Base-by-base conservation (phyloP, 2,329 filamentous ascomycete species). In the Ophiocordyceps camponoti-saundersi region DNA sequence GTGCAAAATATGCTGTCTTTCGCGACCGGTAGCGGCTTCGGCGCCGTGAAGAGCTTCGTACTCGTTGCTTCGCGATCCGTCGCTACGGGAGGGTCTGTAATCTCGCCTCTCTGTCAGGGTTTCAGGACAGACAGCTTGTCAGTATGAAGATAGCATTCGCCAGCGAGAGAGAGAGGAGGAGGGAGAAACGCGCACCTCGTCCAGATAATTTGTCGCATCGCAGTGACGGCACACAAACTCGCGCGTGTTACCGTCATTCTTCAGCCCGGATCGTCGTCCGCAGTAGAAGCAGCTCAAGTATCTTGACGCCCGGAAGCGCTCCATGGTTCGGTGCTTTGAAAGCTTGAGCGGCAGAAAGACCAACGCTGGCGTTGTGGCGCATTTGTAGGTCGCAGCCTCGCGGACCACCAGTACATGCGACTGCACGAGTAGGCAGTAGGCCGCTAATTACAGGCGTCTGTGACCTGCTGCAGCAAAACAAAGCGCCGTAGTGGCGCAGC, bases 151-250 rank as follows among this genome's bases (percentile, higher is more conserved):
- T 29, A 10, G 26, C 26, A 29, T 29, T 5, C 11, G 26, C 26
- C 26, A 29, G 26, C 8, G 26, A 29, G 26, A 29, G 26, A 29
- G 26, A 29, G 26, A 29, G 26, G 8, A 8, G 8, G 23, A 26
- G 23, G 15, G 30, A 32, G 30, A 15, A 15, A 6, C 11, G 12
- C 50, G 21, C 66, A 92, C 88, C 68, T 90, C 73, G 60, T 98
- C 92, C 30, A 95, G 70, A 66, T 86, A 85, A 63, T 96, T 98
- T 49, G 82, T 79, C 18, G 89, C 85, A 56, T 92, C 85, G 69
- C 92, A 98, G 50, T 75, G 69, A 20, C 73, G 65, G 64, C 88
- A 95, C 43, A 79, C 69, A 65, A 89, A 95, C 56, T 79, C 73
- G 59, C 70, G 72, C 48, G 77, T 69, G 46, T 60, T 58, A 29